phyloP scores from a whole-genome alignment of 1,284 basidiomycete species.

The Coriolopsis trogii region DNA sequence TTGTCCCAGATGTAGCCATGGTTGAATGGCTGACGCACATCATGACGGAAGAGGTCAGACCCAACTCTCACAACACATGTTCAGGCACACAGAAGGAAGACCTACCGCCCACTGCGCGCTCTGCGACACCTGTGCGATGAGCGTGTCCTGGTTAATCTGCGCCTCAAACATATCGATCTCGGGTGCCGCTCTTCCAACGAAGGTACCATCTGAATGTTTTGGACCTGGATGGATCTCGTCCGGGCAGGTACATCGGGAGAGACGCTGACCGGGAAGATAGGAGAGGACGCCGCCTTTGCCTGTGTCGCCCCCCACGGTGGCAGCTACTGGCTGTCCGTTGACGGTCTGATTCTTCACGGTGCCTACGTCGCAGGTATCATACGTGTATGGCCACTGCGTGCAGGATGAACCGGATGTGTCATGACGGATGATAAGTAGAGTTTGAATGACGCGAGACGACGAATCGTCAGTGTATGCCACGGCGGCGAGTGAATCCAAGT shows the following conservation, averaged over 20 bases:
- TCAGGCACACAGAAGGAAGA: slow-evolving; percentile 20
- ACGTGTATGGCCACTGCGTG: slow-evolving; percentile 77
- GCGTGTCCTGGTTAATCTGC: slow-evolving; percentile 48
- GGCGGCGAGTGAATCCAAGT: not conserved
- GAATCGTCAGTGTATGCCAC: not conserved
- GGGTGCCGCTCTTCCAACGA: slow-evolving; percentile 73
- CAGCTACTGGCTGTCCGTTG: slow-evolving; percentile 40
- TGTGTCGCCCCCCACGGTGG: slow-evolving; percentile 47
- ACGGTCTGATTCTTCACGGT: slow-evolving; percentile 58
- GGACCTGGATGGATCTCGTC: slow-evolving; percentile 78
- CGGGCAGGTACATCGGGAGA: slow-evolving; percentile 74
- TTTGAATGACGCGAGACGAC: slow-evolving; percentile 7
- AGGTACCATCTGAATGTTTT: slow-evolving; percentile 51
- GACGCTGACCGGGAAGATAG: slow-evolving; percentile 80
- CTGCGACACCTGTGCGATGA: slow-evolving; percentile 59
- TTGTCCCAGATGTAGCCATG: slow-evolving; percentile 57
- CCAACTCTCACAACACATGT: slow-evolving; percentile 1
- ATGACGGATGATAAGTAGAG: not conserved
- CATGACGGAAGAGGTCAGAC: not conserved
- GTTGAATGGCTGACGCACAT: slow-evolving; percentile 61
- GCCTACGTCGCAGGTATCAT: slow-evolving; percentile 74
- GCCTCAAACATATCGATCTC: slow-evolving; percentile 84
- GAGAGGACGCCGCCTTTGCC: slow-evolving; percentile 46
- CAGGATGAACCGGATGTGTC: no score
- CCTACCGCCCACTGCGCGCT: slow-evolving; percentile 66